These are phyloP conservation scores for Hypoxylon sp. DNA, from an alignment of 2,329 filamentous ascomycete species.

Conservation along the genomic window DNA sequence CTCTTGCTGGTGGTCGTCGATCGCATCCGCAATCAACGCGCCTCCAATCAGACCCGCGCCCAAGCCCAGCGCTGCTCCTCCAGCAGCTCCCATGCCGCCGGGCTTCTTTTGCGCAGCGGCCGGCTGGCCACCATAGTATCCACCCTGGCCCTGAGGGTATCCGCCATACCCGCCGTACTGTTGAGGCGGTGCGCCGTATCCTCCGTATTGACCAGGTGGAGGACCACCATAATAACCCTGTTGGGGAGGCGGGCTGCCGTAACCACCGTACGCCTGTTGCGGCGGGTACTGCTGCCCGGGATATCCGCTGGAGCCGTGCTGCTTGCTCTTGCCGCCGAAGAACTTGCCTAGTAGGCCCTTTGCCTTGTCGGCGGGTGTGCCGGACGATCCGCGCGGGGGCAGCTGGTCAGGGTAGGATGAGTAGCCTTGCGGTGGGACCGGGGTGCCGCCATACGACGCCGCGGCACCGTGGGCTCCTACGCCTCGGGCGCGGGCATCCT, in stretches of 20 bases:
- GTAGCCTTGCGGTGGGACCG: constrained; percentile 49
- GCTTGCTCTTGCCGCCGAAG: constrained; percentile 53
- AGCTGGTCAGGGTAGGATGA: constrained; percentile 59
- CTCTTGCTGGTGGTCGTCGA: constrained; percentile 73
- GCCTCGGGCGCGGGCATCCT: constrained; percentile 71
- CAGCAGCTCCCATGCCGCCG: constrained; percentile 75
- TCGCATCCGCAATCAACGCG: constrained; percentile 76
- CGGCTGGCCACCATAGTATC: constrained; percentile 46
- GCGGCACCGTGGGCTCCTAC: constrained; percentile 28
- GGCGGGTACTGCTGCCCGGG: constrained; percentile 51
- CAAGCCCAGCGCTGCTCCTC: constrained; percentile 81
- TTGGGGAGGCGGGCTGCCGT: constrained; percentile 54
- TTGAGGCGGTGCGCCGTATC: constrained; percentile 49
- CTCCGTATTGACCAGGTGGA: constrained; percentile 56
- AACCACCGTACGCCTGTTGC: constrained; percentile 55
- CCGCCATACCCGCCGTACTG: constrained; percentile 50
- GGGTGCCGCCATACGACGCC: constrained; percentile 55
- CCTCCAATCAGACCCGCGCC: constrained; percentile 88
- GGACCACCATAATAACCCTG: constrained; percentile 56
- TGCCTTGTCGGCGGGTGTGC: constrained; percentile 58
- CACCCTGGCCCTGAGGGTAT: constrained; percentile 44
- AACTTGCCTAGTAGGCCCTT: constrained; percentile 57
- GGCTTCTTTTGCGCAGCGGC: constrained; percentile 61
- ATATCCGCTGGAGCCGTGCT: constrained; percentile 52
- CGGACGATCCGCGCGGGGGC: constrained; percentile 57